Conservation (phyloP, 345 rosid species). For the Rhizophora mangle region DNA sequence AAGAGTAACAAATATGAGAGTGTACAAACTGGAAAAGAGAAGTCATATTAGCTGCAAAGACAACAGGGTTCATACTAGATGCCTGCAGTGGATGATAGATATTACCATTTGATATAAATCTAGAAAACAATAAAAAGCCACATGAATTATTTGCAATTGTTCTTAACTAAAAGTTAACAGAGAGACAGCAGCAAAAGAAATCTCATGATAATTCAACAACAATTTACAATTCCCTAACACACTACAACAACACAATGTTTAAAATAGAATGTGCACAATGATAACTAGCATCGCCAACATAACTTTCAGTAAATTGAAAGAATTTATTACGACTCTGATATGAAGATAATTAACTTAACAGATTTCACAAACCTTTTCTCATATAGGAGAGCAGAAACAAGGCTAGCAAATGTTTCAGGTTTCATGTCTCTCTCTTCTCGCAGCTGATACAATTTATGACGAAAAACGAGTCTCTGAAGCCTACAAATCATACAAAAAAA, state of each 20-base stretch:
- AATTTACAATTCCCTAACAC: background rate
- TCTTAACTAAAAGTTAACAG: too few species aligned
- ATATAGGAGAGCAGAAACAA: conserved; percentile 87
- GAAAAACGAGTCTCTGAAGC: conserved; percentile 85
- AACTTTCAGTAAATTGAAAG: background rate
- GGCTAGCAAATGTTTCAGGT: conserved; percentile 95
- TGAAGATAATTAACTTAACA: background rate
- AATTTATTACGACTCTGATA: background rate
- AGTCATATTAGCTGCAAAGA: too few species aligned
- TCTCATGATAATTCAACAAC: background rate
- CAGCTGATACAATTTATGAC: conserved; percentile 86
- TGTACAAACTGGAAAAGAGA: too few species aligned
- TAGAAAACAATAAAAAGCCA: background rate
- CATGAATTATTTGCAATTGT: too few species aligned
- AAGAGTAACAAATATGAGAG: background rate
- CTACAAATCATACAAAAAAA: conserved; percentile 38
- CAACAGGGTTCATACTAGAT: background rate
- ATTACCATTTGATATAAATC: background rate
- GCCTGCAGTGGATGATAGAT: background rate
- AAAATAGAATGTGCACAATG: background rate
- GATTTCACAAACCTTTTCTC: conserved; percentile 69
- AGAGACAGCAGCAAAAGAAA: too few species aligned
- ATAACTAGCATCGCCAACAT: background rate
- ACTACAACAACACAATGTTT: background rate
- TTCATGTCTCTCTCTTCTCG: conserved; percentile 98